A percentile compares a stretch with the other conserved stretches of the same genome.
These are phyloP conservation scores for Phycomyces blakesleeanus DNA, from an alignment of 192 early-diverging fungal genomes.

Conservation along the genomic window DNA sequence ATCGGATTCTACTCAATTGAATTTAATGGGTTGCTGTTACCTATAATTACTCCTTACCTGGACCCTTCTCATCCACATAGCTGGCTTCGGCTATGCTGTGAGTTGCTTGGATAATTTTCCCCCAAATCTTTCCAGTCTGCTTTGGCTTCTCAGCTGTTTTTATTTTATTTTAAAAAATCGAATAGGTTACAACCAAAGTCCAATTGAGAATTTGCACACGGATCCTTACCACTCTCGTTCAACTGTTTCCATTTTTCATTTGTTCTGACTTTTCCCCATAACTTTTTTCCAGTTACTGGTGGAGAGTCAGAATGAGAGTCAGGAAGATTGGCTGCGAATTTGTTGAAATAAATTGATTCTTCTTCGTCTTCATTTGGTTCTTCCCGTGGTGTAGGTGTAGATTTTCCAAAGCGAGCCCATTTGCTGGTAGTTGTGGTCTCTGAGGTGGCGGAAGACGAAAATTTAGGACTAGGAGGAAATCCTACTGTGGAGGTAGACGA, in stretches of 20 bases:
- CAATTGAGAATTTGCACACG: neutral
- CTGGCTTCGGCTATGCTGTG: constrained; percentile 24
- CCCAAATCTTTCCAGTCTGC: constrained; percentile 24
- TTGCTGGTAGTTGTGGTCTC: neutral
- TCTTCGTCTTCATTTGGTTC: constrained; percentile 17
- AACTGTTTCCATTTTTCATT: constrained; percentile 31
- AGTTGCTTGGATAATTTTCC: constrained; percentile 27
- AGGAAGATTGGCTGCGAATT: constrained; percentile 24
- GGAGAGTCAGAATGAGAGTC: constrained; percentile 4
- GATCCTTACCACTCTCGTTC: constrained; percentile 13
- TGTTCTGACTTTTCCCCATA: constrained; percentile 23
- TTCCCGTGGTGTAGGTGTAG: neutral
- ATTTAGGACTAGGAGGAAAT: neutral
- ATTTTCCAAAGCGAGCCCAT: neutral
- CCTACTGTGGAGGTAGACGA: neutral
- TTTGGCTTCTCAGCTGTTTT: constrained; percentile 19
- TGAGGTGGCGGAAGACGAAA: neutral
- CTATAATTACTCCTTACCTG: constrained; percentile 17
- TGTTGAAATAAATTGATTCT: constrained; percentile 30
- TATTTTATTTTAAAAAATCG: neutral
- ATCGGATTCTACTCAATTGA: constrained; percentile 46
- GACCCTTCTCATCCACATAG: constrained; percentile 23
- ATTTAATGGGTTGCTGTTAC: neutral
- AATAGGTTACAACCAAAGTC: neutral
- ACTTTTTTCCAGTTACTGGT: constrained; percentile 19